Base-by-base conservation (phyloP, 345 rosid species). In the Erysimum cheiranthoides region DNA sequence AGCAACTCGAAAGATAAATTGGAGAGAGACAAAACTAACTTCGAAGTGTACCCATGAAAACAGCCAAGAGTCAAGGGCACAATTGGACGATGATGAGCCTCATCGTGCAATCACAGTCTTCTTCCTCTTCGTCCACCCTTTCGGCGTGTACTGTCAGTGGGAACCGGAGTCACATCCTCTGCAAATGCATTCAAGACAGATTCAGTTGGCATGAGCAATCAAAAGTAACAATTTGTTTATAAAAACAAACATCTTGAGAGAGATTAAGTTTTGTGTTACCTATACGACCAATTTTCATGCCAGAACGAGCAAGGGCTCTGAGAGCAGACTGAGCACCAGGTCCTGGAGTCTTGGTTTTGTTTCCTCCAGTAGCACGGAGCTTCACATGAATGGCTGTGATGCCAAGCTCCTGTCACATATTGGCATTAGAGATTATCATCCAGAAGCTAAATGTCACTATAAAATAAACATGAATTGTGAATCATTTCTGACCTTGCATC, bases 241-340 rank as follows among this genome's bases (percentile, higher is more conserved):
- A 31, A 6, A 11, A 13, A 10, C 8, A 27, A 34, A 1, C 6
- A 0, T 18, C 9, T 7, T 3, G 17, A 28, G 17, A 50, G 27
- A 14, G 4, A 14, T 3, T 31, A 0, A 31, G 73, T 36, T n/a
- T 0, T 1, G 18, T 49, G 2, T 58, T 73, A 88, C 98, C 98
- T 6, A 91, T 91, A 67, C 97, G 97, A 42, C 94, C 94, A 64
- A 89, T 91, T 81, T 84, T 89, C 97, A 91, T 89, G 68, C 97
- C 97, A 16, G 97, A 87, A 79, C 97, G 97, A 76, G 97, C 92
- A 78, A 91, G 85, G 1, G 94, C 97, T 73, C 94, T 82, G 4
- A 89, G 91, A 36, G 97, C 97, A 18, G 97, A 89, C 81, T 89
- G 97, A 54, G 97, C 97, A 76, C 97, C 97, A 16, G 97, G 97